A percentile compares a stretch with the other conserved stretches of the same genome.
phyloP scores from a whole-genome alignment of 257 asterid genomes.

The Salvia splendens region DNA sequence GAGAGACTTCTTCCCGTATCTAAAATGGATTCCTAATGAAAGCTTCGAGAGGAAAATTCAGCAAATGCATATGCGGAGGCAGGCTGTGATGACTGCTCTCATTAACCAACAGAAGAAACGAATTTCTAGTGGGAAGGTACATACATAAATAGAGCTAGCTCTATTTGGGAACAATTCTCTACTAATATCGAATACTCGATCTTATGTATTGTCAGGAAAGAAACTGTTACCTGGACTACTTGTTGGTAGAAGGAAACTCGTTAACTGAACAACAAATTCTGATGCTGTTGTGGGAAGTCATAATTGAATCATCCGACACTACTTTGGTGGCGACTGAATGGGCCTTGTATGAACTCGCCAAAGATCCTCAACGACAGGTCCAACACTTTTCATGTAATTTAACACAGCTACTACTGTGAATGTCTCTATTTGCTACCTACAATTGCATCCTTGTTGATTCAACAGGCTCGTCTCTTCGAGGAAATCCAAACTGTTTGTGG shows the following conservation, averaged over 20 bases:
- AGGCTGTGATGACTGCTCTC: slow-evolving; percentile 72
- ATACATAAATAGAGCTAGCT: neutral
- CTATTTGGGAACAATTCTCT: no score
- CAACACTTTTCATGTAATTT: no score
- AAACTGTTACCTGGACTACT: slow-evolving; percentile 61
- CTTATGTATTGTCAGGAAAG: slow-evolving; percentile 38
- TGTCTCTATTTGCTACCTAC: no score
- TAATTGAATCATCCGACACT: slow-evolving; percentile 86
- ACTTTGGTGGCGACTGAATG: slow-evolving; percentile 74
- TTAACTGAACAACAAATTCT: slow-evolving; percentile 61
- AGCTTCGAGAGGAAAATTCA: slow-evolving; percentile 53
- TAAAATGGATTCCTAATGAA: slow-evolving; percentile 78
- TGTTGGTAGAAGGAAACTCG: slow-evolving; percentile 55
- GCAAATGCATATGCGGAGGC: slow-evolving; percentile 45
- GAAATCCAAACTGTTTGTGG: slow-evolving; percentile 67
- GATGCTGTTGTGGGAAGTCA: slow-evolving; percentile 84
- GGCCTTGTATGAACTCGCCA: slow-evolving; percentile 90
- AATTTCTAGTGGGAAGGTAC: slow-evolving; percentile 64
- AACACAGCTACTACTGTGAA: no score
- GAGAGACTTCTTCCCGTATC: slow-evolving; percentile 89
- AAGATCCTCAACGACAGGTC: slow-evolving; percentile 73
- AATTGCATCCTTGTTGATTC: neutral
- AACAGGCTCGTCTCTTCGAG: slow-evolving; percentile 48
- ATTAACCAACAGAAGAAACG: slow-evolving; percentile 58
- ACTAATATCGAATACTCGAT: no score